These are phyloP conservation scores for Saraca asoca DNA, from an alignment of 331 rosid species.

Conservation along the genomic window DNA sequence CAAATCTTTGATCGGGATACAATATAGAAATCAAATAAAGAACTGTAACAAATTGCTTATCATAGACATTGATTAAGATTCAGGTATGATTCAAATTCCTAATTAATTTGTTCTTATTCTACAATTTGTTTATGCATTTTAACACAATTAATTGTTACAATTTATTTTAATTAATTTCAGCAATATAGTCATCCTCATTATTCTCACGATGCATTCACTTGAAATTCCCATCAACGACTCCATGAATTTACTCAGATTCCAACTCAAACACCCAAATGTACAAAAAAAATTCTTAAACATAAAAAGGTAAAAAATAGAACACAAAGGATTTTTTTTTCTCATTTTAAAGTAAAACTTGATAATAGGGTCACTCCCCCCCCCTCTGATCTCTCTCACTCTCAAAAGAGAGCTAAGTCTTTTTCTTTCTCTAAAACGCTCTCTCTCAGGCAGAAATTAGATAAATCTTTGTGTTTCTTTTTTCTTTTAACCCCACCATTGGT, in stretches of 20 bases:
- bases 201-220: constrained; percentile 1
- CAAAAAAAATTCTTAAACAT: not conserved
- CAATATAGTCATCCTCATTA: not conserved
- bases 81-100: no score
- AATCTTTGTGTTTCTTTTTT: not conserved
- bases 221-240: not conserved
- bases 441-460: constrained; percentile 1
- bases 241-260: no score
- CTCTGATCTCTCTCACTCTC: not conserved
- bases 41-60: no score
- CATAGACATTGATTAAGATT: no score
- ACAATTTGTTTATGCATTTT: no score
- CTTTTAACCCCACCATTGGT: constrained; percentile 84
- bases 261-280: not conserved
- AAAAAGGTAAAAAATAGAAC: constrained; percentile 28
- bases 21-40: no score
- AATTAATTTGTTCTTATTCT: no score
- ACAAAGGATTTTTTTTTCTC: no score
- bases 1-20: no score
- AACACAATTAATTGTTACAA: no score
- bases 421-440: constrained; percentile 21
- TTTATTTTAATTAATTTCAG: no score
- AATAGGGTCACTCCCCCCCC: no score
- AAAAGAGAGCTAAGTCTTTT: not conserved
- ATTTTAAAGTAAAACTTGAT: not conserved